These are phyloP conservation scores for Streptanthus diversifolius DNA, from an alignment of 345 rosid genomes.

Conservation along the genomic window DNA sequence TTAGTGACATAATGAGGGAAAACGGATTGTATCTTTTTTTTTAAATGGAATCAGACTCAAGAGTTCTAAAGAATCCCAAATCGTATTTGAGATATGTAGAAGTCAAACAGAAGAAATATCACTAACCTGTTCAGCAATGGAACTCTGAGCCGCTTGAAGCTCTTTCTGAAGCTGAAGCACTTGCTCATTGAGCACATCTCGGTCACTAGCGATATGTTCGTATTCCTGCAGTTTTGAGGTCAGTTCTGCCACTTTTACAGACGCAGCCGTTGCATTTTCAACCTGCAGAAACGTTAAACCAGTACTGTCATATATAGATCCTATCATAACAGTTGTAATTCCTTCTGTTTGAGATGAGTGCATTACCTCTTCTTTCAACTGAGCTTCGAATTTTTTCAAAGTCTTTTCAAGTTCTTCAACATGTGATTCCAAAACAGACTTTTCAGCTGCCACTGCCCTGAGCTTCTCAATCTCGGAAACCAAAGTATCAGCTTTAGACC, in stretches of 20 bases:
- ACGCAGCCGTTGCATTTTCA: constrained; percentile 35
- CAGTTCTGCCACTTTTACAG: constrained; percentile 41
- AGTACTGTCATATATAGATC: background rate
- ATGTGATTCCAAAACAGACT: constrained; percentile 50
- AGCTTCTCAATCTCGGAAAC: constrained; percentile 55
- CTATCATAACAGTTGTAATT: background rate
- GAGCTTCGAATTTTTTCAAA: constrained; percentile 44
- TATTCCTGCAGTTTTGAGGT: constrained; percentile 49
- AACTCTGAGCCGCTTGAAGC: constrained; percentile 43
- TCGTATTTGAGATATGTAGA: constrained; percentile 3
- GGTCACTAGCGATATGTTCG: constrained; percentile 37
- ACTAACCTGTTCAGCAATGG: constrained; percentile 53
- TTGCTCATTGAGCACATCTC: constrained; percentile 44
- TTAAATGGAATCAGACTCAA: background rate
- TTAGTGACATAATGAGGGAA: constrained; percentile 5
- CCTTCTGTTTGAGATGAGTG: constrained; percentile 3
- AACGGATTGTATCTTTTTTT: background rate
- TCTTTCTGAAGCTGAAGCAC: constrained; percentile 55
- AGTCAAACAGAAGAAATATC: constrained; percentile 10
- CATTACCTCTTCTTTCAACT: constrained; percentile 55
- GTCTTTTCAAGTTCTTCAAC: constrained; percentile 61
- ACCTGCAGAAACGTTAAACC: constrained; percentile 34
- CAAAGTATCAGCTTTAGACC: constrained; percentile 46
- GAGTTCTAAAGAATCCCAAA: background rate
- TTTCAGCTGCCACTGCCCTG: constrained; percentile 48